These are phyloP conservation scores for Suillus paluster DNA, from an alignment of 768 basidiomycete genomes.

Conservation along the genomic window DNA sequence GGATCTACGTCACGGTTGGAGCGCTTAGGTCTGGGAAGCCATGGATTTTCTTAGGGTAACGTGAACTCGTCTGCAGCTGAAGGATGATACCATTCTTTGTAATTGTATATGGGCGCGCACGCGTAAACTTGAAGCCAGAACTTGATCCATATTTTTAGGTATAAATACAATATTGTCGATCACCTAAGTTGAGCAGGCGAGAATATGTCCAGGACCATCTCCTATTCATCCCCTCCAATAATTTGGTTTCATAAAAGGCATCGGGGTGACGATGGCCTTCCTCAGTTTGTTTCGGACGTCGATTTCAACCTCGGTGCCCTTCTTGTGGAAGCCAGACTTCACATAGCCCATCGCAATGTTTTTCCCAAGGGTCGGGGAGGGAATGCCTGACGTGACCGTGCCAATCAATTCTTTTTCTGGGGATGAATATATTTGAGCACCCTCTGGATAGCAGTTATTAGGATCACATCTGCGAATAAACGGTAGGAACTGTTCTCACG, in stretches of 20 bases:
- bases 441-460: constrained; percentile 52
- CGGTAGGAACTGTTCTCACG: constrained; percentile 46
- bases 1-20: background rate
- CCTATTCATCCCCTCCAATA: constrained; percentile 69
- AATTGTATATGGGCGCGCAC: background rate
- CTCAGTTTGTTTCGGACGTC: constrained; percentile 84
- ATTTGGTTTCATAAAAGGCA: constrained; percentile 87
- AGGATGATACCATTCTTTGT: background rate
- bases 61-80: background rate
- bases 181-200: constrained; percentile 5
- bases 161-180: constrained; percentile 1
- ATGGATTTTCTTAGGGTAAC: background rate
- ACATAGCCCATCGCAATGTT: constrained; percentile 99
- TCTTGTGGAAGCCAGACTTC: constrained; percentile 81
- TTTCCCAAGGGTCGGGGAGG: constrained; percentile 84
- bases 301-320: constrained; percentile 82
- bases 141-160: constrained; percentile 1
- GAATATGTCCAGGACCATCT: background rate
- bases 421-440: constrained; percentile 71
- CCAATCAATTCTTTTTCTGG: constrained; percentile 63
- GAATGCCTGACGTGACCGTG: constrained; percentile 93
- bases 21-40: background rate
- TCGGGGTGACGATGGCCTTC: constrained; percentile 71
- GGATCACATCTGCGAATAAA: background rate
- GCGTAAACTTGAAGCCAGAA: background rate